Evolutionary conservation across 192 early-diverging fungal species (phyloP).

Genomic region (Polychytrium aggregatum): DNA sequence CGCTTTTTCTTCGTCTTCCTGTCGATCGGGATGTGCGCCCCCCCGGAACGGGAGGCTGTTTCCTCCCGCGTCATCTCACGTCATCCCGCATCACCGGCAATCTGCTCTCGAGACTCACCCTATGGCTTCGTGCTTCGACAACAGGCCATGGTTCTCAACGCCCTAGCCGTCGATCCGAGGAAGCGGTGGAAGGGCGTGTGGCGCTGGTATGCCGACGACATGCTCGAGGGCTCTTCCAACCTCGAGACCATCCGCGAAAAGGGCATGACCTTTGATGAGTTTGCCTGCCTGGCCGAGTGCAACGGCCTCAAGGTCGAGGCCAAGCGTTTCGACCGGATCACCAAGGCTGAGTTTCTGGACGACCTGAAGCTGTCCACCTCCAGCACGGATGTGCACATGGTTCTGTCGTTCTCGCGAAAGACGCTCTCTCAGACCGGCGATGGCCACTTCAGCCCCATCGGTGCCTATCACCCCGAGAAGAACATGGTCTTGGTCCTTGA

Average conservation of each 20-base stretch:
- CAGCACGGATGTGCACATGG: conserved; percentile 69
- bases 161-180: conserved; percentile 80
- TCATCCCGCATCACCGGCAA: no score
- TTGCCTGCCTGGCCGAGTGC: conserved; percentile 79
- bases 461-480: conserved; percentile 60
- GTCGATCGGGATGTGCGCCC: background rate
- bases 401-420: conserved; percentile 72
- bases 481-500: conserved; percentile 76
- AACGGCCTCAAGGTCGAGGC: conserved; percentile 62
- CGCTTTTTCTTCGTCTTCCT: background rate
- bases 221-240: conserved; percentile 37
- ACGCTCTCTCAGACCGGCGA: conserved; percentile 81
- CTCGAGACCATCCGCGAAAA: conserved; percentile 62
- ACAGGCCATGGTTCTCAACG: conserved; percentile 90
- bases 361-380: conserved; percentile 62
- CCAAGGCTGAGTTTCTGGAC: conserved; percentile 64
- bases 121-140: no score
- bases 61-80: background rate
- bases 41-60: background rate
- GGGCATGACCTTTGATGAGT: conserved; percentile 85
- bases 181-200: conserved; percentile 88
- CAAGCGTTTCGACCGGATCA: conserved; percentile 9
- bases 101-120: no score
- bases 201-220: conserved; percentile 64
- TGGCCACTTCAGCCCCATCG: conserved; percentile 89